Conservation (phyloP, 495 filamentous ascomycete species). For the Aspergillus homomorphus region DNA sequence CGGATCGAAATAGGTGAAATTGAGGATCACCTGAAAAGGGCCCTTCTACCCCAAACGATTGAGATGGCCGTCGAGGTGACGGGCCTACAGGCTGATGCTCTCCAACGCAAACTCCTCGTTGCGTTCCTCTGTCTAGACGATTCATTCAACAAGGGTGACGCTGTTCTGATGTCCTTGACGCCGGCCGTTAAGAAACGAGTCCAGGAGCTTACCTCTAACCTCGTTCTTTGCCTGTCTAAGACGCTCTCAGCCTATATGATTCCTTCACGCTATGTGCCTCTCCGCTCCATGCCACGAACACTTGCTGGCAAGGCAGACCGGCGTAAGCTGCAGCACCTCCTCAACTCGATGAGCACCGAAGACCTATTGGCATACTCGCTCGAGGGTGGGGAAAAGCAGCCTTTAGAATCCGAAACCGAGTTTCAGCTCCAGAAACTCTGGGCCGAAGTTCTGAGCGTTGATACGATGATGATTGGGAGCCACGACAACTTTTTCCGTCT, state of each 20-base stretch:
- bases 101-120: neutral
- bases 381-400: neutral
- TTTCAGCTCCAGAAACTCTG: neutral
- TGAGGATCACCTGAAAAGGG: neutral
- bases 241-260: neutral
- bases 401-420: neutral
- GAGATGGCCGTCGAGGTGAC: neutral
- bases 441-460: neutral
- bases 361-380: neutral
- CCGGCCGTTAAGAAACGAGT: neutral
- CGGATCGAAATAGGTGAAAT: neutral
- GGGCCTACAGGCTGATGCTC: neutral
- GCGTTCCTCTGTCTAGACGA: neutral
- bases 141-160: neutral
- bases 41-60: neutral
- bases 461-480: too few relatives aligned
- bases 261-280: neutral
- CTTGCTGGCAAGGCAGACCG: neutral
- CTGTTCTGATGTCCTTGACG: neutral
- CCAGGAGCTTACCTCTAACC: too few relatives aligned
- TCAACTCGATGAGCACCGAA: neutral
- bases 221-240: neutral
- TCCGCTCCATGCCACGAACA: neutral
- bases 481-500: neutral
- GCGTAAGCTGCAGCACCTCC: neutral